These are phyloP conservation scores for Trypanosoma conorhini DNA, from an alignment of 208 protist species.

Conservation along the genomic window DNA sequence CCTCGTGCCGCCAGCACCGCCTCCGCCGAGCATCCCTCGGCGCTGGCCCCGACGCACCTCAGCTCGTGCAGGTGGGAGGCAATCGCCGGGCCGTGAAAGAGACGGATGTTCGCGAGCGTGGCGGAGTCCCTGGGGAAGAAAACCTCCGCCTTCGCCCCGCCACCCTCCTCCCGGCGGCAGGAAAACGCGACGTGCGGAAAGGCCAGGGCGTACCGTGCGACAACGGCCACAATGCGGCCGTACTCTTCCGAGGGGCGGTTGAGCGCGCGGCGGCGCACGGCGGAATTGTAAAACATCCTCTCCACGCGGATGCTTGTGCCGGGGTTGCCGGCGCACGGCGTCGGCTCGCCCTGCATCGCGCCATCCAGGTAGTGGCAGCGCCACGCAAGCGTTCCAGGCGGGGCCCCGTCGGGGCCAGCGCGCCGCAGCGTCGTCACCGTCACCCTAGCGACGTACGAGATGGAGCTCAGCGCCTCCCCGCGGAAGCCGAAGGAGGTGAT, in stretches of 20 bases:
- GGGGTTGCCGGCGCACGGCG: conserved; percentile 72
- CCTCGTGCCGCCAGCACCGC: conserved; percentile 33
- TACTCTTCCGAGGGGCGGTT: conserved; percentile 93
- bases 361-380: conserved; percentile 86
- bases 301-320: conserved; percentile 88
- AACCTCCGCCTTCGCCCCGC: conserved; percentile 31
- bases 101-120: conserved; percentile 69
- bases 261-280: conserved; percentile 78
- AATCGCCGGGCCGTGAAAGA: conserved; percentile 55
- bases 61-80: conserved; percentile 51
- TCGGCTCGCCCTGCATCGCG: conserved; percentile 90
- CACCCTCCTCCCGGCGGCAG: conserved; percentile 45
- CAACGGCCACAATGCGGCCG: conserved; percentile 87
- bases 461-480: conserved; percentile 88
- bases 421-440: conserved; percentile 67
- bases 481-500: conserved; percentile 93
- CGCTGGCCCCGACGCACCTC: conserved; percentile 22
- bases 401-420: background rate
- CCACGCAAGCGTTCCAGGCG: conserved; percentile 43
- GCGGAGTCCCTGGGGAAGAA: conserved; percentile 64
- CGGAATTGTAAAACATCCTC: conserved; percentile 91
- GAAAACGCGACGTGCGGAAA: conserved; percentile 79
- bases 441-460: conserved; percentile 85
- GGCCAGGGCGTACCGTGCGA: conserved; percentile 85
- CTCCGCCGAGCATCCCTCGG: conserved; percentile 24